Evolutionary conservation across 306 rosid species (phyloP).

Genomic region (Castanopsis chinensis): DNA sequence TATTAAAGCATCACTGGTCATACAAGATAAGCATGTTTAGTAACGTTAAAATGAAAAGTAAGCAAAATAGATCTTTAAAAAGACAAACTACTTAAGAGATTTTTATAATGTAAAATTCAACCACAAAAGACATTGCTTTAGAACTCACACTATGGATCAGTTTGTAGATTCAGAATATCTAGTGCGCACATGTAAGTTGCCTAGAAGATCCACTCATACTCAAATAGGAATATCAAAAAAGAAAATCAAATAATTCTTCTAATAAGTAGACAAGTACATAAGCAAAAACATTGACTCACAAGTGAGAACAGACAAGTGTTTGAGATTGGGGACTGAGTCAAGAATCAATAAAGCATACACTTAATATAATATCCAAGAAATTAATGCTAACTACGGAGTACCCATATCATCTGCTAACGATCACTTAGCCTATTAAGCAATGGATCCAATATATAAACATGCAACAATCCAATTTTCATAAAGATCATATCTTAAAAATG

Average conservation of each 20-base stretch:
- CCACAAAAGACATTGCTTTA: not conserved
- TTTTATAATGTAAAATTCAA: not conserved
- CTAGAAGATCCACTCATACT: not conserved
- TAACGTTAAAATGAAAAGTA: not conserved
- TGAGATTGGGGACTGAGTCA: not conserved
- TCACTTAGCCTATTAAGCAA: not conserved
- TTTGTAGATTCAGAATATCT: not conserved
- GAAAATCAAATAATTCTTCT: not conserved
- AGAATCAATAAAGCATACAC: not conserved
- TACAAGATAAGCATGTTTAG: not conserved
- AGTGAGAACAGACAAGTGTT: not conserved
- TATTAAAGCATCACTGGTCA: not conserved
- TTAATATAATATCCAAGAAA: not conserved
- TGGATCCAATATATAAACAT: not conserved
- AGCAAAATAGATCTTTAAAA: not conserved
- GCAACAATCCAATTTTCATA: not conserved
- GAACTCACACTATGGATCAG: not conserved
- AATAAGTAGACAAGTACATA: too few species aligned
- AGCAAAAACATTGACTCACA: not conserved
- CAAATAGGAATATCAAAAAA: not conserved
- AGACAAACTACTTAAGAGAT: not conserved
- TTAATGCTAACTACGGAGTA: not conserved
- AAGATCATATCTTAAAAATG: not conserved
- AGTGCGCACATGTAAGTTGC: not conserved
- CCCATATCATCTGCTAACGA: not conserved